Evolutionary conservation across 768 basidiomycete species (phyloP).

Genomic region (Russula brevipes): DNA sequence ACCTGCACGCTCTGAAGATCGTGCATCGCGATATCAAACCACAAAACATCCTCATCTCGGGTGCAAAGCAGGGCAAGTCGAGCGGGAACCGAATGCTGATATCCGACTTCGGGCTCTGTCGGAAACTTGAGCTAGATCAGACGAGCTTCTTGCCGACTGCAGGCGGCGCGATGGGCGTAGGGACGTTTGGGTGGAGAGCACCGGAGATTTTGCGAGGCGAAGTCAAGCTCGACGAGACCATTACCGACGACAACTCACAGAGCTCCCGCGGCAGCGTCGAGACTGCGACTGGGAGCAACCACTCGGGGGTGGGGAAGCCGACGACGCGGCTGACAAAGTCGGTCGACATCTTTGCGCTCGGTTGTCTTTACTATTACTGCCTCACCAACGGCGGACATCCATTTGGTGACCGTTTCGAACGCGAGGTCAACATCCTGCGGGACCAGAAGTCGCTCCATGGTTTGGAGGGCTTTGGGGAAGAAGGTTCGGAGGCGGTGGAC

Average conservation of each 20-base stretch:
- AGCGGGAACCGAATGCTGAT: slow-evolving; percentile 76
- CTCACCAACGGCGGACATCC: slow-evolving; percentile 89
- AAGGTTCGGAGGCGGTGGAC: slow-evolving; percentile 85
- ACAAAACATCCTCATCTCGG: slow-evolving; percentile 90
- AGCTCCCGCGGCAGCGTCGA: slow-evolving; percentile 62
- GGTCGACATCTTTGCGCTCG: slow-evolving; percentile 94
- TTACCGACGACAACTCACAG: slow-evolving; percentile 57
- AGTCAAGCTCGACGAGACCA: slow-evolving; percentile 80
- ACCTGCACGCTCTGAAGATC: slow-evolving; percentile 90
- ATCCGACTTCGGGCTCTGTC: slow-evolving; percentile 96
- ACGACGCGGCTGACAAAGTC: slow-evolving; percentile 79
- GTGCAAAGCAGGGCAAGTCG: slow-evolving; percentile 49
- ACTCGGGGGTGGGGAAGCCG: slow-evolving; percentile 40
- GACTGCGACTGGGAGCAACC: slow-evolving; percentile 39
- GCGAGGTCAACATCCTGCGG: slow-evolving; percentile 91
- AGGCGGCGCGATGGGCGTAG: slow-evolving; percentile 83
- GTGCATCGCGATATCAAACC: slow-evolving; percentile 99
- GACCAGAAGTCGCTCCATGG: slow-evolving; percentile 65
- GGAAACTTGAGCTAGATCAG: slow-evolving; percentile 92
- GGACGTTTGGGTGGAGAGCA: slow-evolving; percentile 96
- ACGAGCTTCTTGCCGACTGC: slow-evolving; percentile 92
- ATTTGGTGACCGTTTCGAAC: slow-evolving; percentile 87
- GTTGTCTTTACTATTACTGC: slow-evolving; percentile 92
- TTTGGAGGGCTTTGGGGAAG: slow-evolving; percentile 81
- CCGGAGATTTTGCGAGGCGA: slow-evolving; percentile 94